Conservation (phyloP, 371 early-diverging fungal species). For the Phascolomyces articulosus region DNA sequence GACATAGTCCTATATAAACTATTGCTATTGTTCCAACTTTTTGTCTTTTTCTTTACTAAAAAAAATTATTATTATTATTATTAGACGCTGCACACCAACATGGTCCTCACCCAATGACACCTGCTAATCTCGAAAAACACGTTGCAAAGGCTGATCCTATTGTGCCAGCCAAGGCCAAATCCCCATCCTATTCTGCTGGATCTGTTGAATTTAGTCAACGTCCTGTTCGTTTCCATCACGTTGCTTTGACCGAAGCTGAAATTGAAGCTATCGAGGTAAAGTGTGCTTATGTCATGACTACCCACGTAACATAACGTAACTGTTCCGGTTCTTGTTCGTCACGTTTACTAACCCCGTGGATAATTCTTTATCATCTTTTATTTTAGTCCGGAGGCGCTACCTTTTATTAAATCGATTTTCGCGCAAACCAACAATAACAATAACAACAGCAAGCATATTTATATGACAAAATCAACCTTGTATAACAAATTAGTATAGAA, state of each 20-base stretch:
- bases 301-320: no score
- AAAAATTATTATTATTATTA: neutral
- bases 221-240: constrained; percentile 41
- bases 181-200: constrained; percentile 6
- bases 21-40: no score
- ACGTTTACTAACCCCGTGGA: no score
- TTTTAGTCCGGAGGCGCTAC: constrained; percentile 44
- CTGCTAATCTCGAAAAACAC: constrained; percentile 50
- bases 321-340: no score
- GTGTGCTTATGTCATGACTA: no score
- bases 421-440: neutral
- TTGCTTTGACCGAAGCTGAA: constrained; percentile 42
- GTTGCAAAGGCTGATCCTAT: constrained; percentile 38
- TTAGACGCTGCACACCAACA: constrained; percentile 39
- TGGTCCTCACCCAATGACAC: constrained; percentile 54
- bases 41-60: neutral
- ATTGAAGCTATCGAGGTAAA: constrained; percentile 55
- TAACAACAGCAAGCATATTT: no score
- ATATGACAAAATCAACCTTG: no score
- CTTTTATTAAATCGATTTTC: neutral
- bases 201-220: constrained; percentile 41
- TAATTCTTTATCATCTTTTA: neutral
- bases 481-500: no score
- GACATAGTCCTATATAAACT: no score
- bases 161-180: constrained; percentile 10